These are phyloP conservation scores for Magnolia changhungtana DNA, from an alignment of 164 flowering plant genomes.

Conservation along the genomic window DNA sequence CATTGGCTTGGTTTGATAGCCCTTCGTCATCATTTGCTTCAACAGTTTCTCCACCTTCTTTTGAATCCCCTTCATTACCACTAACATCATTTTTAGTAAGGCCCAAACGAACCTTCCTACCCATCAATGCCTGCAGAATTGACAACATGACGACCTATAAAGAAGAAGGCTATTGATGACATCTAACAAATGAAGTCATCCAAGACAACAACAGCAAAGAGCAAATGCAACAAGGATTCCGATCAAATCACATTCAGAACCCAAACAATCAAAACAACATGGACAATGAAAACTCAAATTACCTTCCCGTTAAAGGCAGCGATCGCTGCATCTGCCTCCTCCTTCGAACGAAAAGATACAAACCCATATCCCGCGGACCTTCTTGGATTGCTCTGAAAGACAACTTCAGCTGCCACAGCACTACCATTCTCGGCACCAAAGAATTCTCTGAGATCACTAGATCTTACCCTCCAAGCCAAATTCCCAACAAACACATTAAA, in stretches of 20 bases:
- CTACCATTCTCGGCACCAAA: constrained; percentile 39
- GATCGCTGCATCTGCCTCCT: constrained; percentile 65
- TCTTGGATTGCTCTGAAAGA: constrained; percentile 59
- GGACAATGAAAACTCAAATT: constrained; percentile 3
- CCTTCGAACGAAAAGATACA: constrained; percentile 58
- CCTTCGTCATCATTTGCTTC: constrained; percentile 21
- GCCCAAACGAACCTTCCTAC: constrained; percentile 58
- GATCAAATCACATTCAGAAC: not conserved
- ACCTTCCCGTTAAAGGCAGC: constrained; percentile 73
- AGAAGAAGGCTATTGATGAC: not conserved
- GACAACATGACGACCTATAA: not conserved
- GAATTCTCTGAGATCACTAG: constrained; percentile 62
- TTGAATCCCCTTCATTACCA: constrained; percentile 19
- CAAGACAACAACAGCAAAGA: not conserved
- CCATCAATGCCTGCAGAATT: constrained; percentile 55
- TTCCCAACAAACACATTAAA: constrained; percentile 70
- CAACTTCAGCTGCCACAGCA: constrained; percentile 55
- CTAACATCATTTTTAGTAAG: constrained; percentile 42
- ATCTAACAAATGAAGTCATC: not conserved
- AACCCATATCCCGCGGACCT: constrained; percentile 77
- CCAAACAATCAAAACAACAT: not conserved
- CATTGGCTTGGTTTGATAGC: constrained; percentile 18
- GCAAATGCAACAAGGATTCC: not conserved
- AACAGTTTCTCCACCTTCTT: constrained; percentile 25
- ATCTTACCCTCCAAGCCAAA: constrained; percentile 57